These are phyloP conservation scores for Auriscalpium microsporum DNA, from an alignment of 768 basidiomycete species.

Conservation along the genomic window DNA sequence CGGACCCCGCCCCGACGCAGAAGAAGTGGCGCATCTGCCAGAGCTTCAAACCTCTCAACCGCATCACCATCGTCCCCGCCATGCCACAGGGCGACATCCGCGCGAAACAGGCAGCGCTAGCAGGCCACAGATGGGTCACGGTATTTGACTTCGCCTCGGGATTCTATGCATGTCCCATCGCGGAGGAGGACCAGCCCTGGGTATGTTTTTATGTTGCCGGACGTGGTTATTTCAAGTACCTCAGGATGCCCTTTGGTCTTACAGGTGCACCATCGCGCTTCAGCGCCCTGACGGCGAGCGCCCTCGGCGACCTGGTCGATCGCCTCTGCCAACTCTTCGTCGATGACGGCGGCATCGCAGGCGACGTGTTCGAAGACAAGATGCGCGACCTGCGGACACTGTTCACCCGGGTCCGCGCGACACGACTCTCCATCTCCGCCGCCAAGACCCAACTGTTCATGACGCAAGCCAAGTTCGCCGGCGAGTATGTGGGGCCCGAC, in stretches of 20 bases:
- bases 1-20: not conserved
- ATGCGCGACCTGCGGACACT: conserved; percentile 19
- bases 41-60: conserved; percentile 27
- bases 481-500: conserved; percentile 21
- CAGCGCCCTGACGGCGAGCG: conserved; percentile 13
- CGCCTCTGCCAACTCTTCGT: conserved; percentile 27
- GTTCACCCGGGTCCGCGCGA: conserved; percentile 21
- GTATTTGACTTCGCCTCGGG: conserved; percentile 33
- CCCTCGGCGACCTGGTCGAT: conserved; percentile 5
- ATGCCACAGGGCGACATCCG: conserved; percentile 27
- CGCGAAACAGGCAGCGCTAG: conserved; percentile 28
- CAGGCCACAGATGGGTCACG: conserved; percentile 28
- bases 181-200: conserved; percentile 14
- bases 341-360: conserved; percentile 29
- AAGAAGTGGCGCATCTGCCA: conserved; percentile 31
- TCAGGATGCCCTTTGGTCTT: conserved; percentile 32
- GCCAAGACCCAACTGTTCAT: conserved; percentile 29
- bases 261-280: conserved; percentile 32
- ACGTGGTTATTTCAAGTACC: conserved; percentile 28
- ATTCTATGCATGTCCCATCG: conserved; percentile 22
- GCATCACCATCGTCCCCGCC: conserved; percentile 12
- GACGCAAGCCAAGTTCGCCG: conserved; percentile 29
- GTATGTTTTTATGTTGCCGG: conserved; percentile 31
- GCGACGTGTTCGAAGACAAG: conserved; percentile 23
- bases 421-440: conserved; percentile 29